Percentiles rank a stretch among this genome's conserved stretches.
Evolutionary conservation across 768 basidiomycete species (phyloP).

Genomic region (Cantharellus anzutake): DNA sequence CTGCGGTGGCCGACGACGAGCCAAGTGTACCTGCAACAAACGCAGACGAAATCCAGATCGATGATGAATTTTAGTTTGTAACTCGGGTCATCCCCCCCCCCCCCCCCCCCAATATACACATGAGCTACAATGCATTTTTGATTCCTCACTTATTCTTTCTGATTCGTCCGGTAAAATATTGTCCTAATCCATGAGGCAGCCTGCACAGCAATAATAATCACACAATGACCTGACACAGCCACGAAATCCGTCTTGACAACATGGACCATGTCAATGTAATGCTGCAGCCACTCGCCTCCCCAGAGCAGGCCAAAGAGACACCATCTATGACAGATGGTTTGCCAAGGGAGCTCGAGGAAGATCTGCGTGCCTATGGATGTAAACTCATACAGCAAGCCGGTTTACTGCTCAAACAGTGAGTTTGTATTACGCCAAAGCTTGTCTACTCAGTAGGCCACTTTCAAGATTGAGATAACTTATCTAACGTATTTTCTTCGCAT

Average conservation of each 20-base stretch:
- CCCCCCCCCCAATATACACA: too few species aligned
- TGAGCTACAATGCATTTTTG: too few species aligned
- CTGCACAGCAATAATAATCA: background rate
- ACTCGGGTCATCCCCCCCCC: background rate
- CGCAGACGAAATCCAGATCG: constrained; percentile 75
- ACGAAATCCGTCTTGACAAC: background rate
- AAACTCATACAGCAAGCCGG: constrained; percentile 93
- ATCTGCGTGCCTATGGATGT: constrained; percentile 78
- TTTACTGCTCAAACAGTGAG: constrained; percentile 74
- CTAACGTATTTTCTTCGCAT: background rate
- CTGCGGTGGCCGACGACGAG: constrained; percentile 23
- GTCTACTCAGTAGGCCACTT: background rate
- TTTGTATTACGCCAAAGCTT: constrained; percentile 1
- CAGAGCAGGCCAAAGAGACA: constrained; percentile 54
- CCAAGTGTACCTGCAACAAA: constrained; percentile 26
- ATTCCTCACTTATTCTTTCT: too few species aligned
- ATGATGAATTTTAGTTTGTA: constrained; percentile 48
- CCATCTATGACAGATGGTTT: constrained; percentile 75
- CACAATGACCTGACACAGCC: background rate
- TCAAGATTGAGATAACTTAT: constrained; percentile 21
- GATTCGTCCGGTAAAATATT: background rate
- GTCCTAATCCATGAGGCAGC: background rate
- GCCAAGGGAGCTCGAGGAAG: constrained; percentile 63
- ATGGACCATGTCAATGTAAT: constrained; percentile 9
- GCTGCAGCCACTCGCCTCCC: constrained; percentile 68